phyloP scores from a whole-genome alignment of 2,329 filamentous ascomycete genomes.

The Penicillium rolfsii region DNA sequence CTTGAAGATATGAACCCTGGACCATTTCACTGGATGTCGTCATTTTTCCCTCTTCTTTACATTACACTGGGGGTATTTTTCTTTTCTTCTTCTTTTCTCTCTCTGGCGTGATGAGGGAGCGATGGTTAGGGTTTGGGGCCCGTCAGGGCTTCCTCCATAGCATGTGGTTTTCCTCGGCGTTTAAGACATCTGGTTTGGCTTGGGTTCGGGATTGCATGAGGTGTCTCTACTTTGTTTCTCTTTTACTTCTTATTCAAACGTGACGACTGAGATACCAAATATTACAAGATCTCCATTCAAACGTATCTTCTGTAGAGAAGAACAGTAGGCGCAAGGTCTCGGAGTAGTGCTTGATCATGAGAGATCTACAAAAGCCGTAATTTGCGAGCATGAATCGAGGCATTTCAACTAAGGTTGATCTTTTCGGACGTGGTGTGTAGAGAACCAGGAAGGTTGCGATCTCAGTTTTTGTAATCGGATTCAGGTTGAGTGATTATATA shows the following conservation, averaged over 20 bases:
- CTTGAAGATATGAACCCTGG: background rate
- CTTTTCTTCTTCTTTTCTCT: background rate
- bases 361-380: background rate
- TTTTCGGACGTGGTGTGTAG: no score
- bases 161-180: constrained; percentile 17
- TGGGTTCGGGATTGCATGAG: constrained; percentile 16
- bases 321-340: background rate
- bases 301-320: background rate
- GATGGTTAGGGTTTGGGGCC: background rate
- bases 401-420: no score
- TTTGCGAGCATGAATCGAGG: no score
- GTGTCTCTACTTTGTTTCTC: background rate
- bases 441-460: no score
- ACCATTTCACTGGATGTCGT: background rate
- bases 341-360: background rate
- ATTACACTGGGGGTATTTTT: background rate
- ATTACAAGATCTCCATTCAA: constrained; percentile 4
- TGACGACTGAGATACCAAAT: constrained; percentile 23
- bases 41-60: background rate
- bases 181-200: constrained; percentile 13
- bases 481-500: no score
- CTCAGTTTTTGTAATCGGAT: no score
- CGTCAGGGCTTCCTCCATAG: background rate
- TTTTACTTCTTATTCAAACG: constrained; percentile 7
- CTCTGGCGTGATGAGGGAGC: background rate